Evolutionary conservation across 371 early-diverging fungal species (phyloP), one percentile per base, ranked within the genome.

Genomic region (Mucor circinelloides): DNA sequence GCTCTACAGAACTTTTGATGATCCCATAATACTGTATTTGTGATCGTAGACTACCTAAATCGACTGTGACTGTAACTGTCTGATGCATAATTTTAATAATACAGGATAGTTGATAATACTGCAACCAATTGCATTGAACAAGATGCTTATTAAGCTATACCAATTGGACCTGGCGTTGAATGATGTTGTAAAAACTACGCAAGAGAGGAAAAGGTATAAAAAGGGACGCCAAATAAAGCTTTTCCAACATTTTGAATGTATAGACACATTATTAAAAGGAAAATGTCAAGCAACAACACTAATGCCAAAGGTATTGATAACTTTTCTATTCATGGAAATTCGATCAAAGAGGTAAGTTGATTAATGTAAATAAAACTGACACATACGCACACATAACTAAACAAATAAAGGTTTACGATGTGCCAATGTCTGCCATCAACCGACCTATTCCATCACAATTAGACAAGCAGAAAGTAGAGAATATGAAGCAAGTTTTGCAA

Each of bases 371-470:
- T 54, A 44, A 8, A 15, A n/a, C 6, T 21, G 50, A 9, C 17
- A 23, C n/a, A n/a, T n/a, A n/a, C n/a, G 8, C 13, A 15, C 46
- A 50, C 15, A 54, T 5, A 27, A 63, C 32, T 32, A 63, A 40
- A 34, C 44, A 13, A 23, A 38, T 3, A 36, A 23, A 69, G 80
- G 72, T 80, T 8, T 74, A 74, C 56, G 81, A 82, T 58, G 75
- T 82, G 10, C 83, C 83, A 23, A 75, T 83, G 70, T 62, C 74
- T 13, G 77, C 63, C 38, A 75, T 83, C 69, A 78, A 77, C 36
- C 64, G 83, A 13, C 83, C 83, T 31, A 79, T 83, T 58, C 83
- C 77, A 15, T 79, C 79, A 3, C 71, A 73, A 28, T 64, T 83
- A 21, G 83, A 83, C 32, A 70, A 74, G 40, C 63, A 68, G 28